phyloP scores from a whole-genome alignment of 2,329 filamentous ascomycete species.

The Cladosporium sp. region DNA sequence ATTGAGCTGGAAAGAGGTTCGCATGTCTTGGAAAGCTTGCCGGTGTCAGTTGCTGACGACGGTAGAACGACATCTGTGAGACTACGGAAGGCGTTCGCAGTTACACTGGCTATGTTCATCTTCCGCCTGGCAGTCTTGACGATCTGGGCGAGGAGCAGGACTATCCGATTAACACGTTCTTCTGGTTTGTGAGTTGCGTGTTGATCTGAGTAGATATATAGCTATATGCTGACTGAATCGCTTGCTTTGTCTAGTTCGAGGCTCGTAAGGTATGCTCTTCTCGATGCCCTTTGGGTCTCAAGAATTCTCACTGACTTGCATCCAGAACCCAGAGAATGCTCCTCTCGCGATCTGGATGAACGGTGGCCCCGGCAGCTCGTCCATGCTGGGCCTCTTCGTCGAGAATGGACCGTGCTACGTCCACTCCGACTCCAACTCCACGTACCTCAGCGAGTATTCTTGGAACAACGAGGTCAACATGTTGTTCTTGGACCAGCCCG shows the following conservation, averaged over 20 bases:
- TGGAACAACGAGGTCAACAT: conserved; percentile 62
- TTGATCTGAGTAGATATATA: no score
- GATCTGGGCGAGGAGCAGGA: conserved; percentile 30
- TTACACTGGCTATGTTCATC: conserved; percentile 41
- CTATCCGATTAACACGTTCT: conserved; percentile 48
- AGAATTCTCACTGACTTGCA: not conserved
- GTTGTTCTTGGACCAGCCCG: conserved; percentile 67
- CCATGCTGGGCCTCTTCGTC: conserved; percentile 50
- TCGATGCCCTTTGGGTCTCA: not conserved
- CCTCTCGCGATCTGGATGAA: conserved; percentile 62
- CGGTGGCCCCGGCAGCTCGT: conserved; percentile 58
- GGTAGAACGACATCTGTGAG: conserved; percentile 44
- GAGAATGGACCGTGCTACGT: conserved; percentile 60
- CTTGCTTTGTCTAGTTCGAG: not conserved
- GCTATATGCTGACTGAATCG: not conserved
- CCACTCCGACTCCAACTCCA: conserved; percentile 55
- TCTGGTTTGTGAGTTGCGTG: conserved; percentile 50
- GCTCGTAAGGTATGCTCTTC: not conserved
- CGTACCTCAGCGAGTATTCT: conserved; percentile 58
- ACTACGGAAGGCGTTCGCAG: conserved; percentile 53
- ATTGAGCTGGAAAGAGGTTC: conserved; percentile 51
- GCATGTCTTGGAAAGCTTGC: conserved; percentile 3
- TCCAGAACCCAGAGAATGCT: conserved; percentile 53
- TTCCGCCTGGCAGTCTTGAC: conserved; percentile 29
- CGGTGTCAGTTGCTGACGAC: not conserved